Percentiles rank a stretch among this genome's conserved stretches.
Conservation (phyloP, 306 rosid genomes). For the Senna tora region DNA sequence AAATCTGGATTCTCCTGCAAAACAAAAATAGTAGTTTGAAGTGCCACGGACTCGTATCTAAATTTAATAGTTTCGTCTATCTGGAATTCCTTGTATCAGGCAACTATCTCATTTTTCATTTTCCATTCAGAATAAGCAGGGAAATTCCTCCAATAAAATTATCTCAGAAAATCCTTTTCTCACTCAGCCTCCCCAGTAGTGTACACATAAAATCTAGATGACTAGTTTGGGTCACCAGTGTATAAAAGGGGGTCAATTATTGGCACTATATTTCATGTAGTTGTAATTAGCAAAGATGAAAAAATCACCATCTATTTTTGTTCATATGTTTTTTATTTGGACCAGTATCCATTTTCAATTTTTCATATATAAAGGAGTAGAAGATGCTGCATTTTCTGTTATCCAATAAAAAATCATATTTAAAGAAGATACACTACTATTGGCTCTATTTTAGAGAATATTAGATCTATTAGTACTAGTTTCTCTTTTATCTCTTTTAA, state of each 20-base stretch:
- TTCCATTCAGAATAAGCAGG: constrained; percentile 15
- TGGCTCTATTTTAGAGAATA: no score
- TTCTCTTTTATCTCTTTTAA: no score
- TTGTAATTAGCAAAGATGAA: constrained; percentile 14
- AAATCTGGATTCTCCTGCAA: constrained; percentile 89
- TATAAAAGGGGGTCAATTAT: not conserved
- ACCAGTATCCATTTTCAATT: not conserved
- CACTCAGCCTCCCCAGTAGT: constrained; percentile 6
- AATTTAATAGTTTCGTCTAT: not conserved
- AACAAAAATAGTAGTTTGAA: constrained; percentile 29
- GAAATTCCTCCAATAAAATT: constrained; percentile 24
- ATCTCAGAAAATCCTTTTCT: not conserved
- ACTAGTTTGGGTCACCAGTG: not conserved
- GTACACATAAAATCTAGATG: not conserved
- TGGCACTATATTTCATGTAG: not conserved
- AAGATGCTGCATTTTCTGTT: not conserved
- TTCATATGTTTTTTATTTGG: not conserved
- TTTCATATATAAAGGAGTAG: not conserved
- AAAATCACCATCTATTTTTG: not conserved
- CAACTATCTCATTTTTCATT: constrained; percentile 10
- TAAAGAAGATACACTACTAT: constrained; percentile 21
- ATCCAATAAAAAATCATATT: not conserved
- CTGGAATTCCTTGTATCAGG: not conserved
- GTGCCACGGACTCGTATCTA: not conserved
- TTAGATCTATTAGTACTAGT: no score